phyloP scores from a whole-genome alignment of 2,329 filamentous ascomycete genomes.

The Colletotrichum tabaci region DNA sequence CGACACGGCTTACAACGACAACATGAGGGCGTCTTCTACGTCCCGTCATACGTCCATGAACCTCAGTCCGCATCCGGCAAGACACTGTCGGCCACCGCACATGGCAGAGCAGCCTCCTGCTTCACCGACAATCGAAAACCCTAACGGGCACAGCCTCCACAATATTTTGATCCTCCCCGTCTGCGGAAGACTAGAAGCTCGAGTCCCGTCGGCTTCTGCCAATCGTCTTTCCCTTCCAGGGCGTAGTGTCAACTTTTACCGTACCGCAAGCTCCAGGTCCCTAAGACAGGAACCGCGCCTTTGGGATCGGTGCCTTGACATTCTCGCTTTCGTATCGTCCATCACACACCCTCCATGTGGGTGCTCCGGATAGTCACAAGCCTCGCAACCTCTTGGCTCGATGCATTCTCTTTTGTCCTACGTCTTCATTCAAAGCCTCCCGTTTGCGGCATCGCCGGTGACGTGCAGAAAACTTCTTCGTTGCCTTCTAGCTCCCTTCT shows the following conservation, averaged over 20 bases:
- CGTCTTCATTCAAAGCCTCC: constrained; percentile 22
- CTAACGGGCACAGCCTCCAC: constrained; percentile 41
- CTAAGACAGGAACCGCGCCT: constrained; percentile 16
- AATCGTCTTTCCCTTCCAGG: neutral
- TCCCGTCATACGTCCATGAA: constrained; percentile 3
- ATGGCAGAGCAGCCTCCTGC: constrained; percentile 41
- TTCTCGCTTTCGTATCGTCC: neutral
- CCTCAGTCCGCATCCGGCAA: constrained; percentile 34
- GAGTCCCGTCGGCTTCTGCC: constrained; percentile 8
- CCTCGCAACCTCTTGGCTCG: constrained; percentile 16
- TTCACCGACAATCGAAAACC: constrained; percentile 20
- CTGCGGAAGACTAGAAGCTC: constrained; percentile 6
- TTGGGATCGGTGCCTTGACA: neutral
- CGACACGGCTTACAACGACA: constrained; percentile 1
- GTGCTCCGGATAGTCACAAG: constrained; percentile 11
- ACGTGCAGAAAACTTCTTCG: constrained; percentile 40
- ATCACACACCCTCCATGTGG: constrained; percentile 39
- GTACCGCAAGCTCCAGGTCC: constrained; percentile 35
- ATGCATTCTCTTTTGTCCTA: neutral
- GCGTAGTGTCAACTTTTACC: constrained; percentile 8
- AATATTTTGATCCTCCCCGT: constrained; percentile 29
- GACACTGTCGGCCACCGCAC: constrained; percentile 32
- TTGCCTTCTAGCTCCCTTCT: constrained; percentile 39
- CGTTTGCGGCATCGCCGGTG: constrained; percentile 40
- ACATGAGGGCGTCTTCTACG: constrained; percentile 24